Percentiles rank a stretch among this genome's conserved stretches.
These are phyloP conservation scores for Oxytropis ochrocephala DNA, from an alignment of 306 rosid genomes.

Conservation along the genomic window DNA sequence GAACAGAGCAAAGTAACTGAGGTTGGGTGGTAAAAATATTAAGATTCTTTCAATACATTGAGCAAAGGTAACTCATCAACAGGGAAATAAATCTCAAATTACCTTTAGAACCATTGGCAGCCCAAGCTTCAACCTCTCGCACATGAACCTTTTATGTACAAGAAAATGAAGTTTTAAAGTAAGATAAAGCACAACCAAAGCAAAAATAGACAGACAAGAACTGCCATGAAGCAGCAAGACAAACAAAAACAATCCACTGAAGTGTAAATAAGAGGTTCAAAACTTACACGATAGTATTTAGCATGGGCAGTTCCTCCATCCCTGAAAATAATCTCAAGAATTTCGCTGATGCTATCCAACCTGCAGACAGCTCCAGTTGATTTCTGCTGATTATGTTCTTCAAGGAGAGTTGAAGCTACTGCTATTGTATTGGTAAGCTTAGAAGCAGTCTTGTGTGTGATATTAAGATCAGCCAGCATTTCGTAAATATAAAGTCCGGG, in stretches of 20 bases:
- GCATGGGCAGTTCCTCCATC: conserved; percentile 60
- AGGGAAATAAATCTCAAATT: conserved; percentile 11
- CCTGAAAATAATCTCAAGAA: conserved; percentile 61
- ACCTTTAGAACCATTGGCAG: conserved; percentile 68
- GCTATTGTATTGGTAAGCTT: conserved; percentile 48
- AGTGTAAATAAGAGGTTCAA: conserved; percentile 10
- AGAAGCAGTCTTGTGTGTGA: conserved; percentile 53
- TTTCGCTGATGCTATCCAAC: conserved; percentile 57
- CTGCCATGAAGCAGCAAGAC: background rate
- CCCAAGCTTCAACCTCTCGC: conserved; percentile 62
- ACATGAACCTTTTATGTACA: conserved; percentile 64
- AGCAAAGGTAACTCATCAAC: background rate
- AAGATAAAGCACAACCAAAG: conserved; percentile 16
- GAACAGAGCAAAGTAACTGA: background rate
- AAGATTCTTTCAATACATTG: background rate
- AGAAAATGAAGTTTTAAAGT: conserved; percentile 20
- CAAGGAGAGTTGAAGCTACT: conserved; percentile 63
- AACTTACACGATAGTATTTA: conserved; percentile 65
- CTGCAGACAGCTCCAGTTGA: conserved; percentile 52
- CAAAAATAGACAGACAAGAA: conserved; percentile 11
- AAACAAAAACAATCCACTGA: conserved; percentile 16
- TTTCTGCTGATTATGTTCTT: conserved; percentile 73
- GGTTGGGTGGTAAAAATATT: background rate
- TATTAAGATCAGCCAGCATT: conserved; percentile 73
- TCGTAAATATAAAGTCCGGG: conserved; percentile 85